Evolutionary conservation across 148 eudicot species (phyloP).

Genomic region (Pouteria glomerata): DNA sequence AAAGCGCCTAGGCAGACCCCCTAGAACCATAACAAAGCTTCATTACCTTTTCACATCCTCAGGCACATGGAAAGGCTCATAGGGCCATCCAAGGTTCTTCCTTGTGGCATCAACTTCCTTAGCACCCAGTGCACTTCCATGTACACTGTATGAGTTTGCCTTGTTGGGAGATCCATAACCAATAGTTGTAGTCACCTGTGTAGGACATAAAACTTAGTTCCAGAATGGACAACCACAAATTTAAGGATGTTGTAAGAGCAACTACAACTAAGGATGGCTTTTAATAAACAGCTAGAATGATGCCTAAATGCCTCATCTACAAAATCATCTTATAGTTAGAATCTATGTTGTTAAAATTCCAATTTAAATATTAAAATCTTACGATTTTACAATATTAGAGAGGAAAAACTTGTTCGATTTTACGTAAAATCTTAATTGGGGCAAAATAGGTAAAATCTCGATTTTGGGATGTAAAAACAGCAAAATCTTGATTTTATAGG

Average conservation of each 20-base stretch:
- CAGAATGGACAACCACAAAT: not conserved
- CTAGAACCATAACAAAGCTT: not conserved
- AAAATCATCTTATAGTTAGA: too few species aligned
- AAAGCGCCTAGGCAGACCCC: too few species aligned
- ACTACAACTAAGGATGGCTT: not conserved
- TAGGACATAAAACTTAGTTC: not conserved
- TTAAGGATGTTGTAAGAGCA: not conserved
- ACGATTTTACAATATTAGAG: too few species aligned
- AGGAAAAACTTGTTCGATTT: too few species aligned
- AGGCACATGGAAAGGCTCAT: constrained; percentile 96
- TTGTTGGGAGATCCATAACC: constrained; percentile 98
- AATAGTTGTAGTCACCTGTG: constrained; percentile 91
- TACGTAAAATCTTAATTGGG: too few species aligned
- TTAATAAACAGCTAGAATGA: not conserved
- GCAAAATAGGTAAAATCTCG: too few species aligned
- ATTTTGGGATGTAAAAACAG: too few species aligned
- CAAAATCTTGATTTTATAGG: too few species aligned
- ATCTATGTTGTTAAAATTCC: too few species aligned
- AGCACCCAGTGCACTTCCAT: constrained; percentile 88
- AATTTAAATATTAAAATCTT: too few species aligned
- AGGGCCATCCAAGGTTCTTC: constrained; percentile 86
- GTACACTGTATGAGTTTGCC: constrained; percentile 96
- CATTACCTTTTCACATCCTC: constrained; percentile 85
- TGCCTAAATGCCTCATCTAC: not conserved
- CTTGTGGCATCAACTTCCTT: constrained; percentile 98